phyloP scores from a whole-genome alignment of 1,284 basidiomycete genomes.

The Puccinia polysora region DNA sequence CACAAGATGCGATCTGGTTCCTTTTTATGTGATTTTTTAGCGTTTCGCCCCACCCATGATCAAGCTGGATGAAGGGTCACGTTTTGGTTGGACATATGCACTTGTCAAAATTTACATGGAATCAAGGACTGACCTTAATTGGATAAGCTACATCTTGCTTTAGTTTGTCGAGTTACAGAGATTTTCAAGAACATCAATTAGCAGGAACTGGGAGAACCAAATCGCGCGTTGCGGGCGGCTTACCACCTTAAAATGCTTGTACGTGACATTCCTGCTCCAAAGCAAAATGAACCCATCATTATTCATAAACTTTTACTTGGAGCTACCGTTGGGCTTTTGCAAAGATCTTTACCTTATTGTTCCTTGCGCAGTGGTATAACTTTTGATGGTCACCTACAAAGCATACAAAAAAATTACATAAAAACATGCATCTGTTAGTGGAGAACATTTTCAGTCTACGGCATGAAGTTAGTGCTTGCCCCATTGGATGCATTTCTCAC shows the following conservation, averaged over 20 bases:
- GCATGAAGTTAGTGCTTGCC: background rate
- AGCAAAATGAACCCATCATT: background rate
- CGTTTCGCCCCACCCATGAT: constrained; percentile 25
- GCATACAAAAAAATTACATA: background rate
- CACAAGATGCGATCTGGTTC: background rate
- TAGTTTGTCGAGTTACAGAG: background rate
- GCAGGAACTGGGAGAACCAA: background rate
- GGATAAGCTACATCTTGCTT: constrained; percentile 30
- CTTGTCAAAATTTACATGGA: background rate
- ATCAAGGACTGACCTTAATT: constrained; percentile 22
- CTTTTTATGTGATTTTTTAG: background rate
- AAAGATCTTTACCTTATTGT: constrained; percentile 13
- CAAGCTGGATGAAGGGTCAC: constrained; percentile 10
- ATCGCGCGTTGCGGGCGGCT: background rate
- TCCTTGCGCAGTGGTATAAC: constrained; percentile 10
- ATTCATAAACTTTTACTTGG: background rate
- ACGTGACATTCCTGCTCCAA: constrained; percentile 16
- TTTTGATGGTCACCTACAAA: constrained; percentile 19
- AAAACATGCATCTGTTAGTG: background rate
- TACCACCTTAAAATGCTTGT: constrained; percentile 20
- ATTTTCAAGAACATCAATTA: background rate
- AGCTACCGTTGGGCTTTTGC: too few species aligned
- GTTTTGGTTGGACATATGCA: background rate
- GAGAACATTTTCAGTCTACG: background rate
- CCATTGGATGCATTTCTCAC: constrained; percentile 30